Base-by-base conservation (phyloP, 345 rosid genomes). In the Clarkia xantiana region DNA sequence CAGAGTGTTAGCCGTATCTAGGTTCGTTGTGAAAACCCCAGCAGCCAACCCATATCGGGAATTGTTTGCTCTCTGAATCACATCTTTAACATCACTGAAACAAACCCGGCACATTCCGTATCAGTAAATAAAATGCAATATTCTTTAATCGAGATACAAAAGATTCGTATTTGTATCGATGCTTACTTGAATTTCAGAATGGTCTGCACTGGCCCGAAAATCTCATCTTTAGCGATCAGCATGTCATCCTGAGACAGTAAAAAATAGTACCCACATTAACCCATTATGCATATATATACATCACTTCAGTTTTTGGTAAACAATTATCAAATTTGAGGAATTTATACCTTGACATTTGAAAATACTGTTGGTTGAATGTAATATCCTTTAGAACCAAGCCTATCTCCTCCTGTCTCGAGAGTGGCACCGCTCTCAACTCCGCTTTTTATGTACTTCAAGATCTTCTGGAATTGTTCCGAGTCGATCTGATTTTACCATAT, bases 281-380 rank as follows among this genome's bases (percentile, higher is more conserved):
- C n/a, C 17, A 17, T 17, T 7, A 43, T 12, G 46, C 3, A 42
- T 6, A 43, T 6, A 13, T 12, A 12, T 17, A 14, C 1, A 17
- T 43, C 18, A 44, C 5, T 29, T 29, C 36, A 29, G 36, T 29
- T 29, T 29, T 29, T 29, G 36, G 36, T 29, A 29, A 29, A 29
- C 8, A 29, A 12, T 8, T 16, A 42, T 44, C 10, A 18, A 25
- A 6, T 20, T 45, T 18, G 42, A 51, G 20, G 42, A 40, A 44
- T 12, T 41, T 11, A 15, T 51, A 82, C 97, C 79, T 71, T 55
- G 29, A 89, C 97, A 64, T 89, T 63, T 23, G 97, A 89, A 67
- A 89, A 89, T 45, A 89, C 97, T n/a, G 97, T 89, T 41, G 97
- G 97, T 73, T 85, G 87, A 54, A 89, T 54, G 50, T 78, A 89